Conservation (phyloP, 441 rosid genomes). For the Hypseocharis bilobata region DNA sequence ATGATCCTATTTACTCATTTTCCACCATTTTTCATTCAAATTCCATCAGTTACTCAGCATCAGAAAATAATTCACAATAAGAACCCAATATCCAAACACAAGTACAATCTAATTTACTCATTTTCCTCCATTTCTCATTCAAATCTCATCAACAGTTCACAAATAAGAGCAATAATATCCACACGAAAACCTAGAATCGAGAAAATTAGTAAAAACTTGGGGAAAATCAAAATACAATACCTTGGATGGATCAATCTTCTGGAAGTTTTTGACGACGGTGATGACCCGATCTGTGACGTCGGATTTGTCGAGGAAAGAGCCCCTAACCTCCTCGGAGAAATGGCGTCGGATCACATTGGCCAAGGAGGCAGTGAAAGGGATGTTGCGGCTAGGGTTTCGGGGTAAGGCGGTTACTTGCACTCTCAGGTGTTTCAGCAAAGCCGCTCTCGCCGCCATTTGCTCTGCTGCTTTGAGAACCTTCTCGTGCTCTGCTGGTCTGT, state of each 20-base stretch:
- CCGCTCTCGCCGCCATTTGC: conserved; percentile 61
- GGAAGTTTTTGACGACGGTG: conserved; percentile 73
- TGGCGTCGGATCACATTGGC: conserved; percentile 38
- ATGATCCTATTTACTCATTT: neutral
- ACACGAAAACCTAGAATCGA: neutral
- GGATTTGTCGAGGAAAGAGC: conserved; percentile 83
- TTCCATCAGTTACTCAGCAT: neutral
- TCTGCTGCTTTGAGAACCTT: neutral
- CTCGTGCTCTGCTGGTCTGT: too few species aligned
- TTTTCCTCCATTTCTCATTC: too few species aligned
- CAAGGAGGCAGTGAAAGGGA: conserved; percentile 17
- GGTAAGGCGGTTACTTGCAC: conserved; percentile 37
- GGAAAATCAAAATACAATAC: conserved; percentile 23
- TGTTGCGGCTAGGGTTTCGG: conserved; percentile 25
- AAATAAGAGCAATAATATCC: neutral
- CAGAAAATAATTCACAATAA: neutral
- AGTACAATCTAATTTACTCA: neutral
- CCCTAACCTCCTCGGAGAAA: conserved; percentile 73
- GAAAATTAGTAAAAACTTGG: neutral
- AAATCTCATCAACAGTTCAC: neutral
- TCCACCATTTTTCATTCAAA: too few species aligned
- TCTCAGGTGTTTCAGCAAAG: conserved; percentile 56
- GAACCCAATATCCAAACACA: neutral
- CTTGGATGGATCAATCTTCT: conserved; percentile 83
- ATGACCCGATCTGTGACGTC: conserved; percentile 89